Base-by-base conservation (phyloP, 495 filamentous ascomycete species). In the Aspergillus diversus region DNA sequence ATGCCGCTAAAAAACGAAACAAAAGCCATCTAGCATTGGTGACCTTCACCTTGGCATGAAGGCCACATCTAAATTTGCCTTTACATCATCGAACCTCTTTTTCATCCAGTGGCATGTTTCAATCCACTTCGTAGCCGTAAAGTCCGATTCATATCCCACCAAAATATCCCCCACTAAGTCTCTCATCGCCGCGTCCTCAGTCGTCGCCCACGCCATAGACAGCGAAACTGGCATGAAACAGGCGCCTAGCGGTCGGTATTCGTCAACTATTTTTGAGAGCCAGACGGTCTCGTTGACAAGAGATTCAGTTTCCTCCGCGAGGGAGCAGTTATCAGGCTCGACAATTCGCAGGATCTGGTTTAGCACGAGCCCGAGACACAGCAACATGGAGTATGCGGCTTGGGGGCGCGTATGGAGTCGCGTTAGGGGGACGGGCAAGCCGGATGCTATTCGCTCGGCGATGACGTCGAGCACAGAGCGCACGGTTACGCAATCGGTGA, bases 341-440 rank as follows among this genome's bases (percentile, higher is more conserved):
- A 73, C 69, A 5, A 66, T 55, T 6, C 57, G 63, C n/a, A 73
- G 63, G 15, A 75, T 60, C n/a, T 55, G 63, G 39, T 78, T 77
- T 12, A 77, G 42, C 4, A 71, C 60, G n/a, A 77, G 63, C 5
- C 61, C 65, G 21, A 75, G 62, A 2, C 68, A 60, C 34, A 70
- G 51, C 0, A 68, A 33, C 4, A 75, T 59, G 5, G 62, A 65
- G 35, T 71, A 73, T 8, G 64, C 66, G 1, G 72, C 67, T 33
- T 66, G 67, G 33, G 66, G 66, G 17, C 64, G 66, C 11, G 65
- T 69, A n/a, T 71, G 68, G 33, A 63, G 48, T 1, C 58, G 35
- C 21, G 48, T 47, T 27, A 17, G 12, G 17, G 17, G 15, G 12
- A 11, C 7, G 8, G 27, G 12, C 0, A 52, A 5, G 4, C 33